Conservation (phyloP, 2,329 filamentous ascomycete genomes). For the Fusarium agapanthi region DNA sequence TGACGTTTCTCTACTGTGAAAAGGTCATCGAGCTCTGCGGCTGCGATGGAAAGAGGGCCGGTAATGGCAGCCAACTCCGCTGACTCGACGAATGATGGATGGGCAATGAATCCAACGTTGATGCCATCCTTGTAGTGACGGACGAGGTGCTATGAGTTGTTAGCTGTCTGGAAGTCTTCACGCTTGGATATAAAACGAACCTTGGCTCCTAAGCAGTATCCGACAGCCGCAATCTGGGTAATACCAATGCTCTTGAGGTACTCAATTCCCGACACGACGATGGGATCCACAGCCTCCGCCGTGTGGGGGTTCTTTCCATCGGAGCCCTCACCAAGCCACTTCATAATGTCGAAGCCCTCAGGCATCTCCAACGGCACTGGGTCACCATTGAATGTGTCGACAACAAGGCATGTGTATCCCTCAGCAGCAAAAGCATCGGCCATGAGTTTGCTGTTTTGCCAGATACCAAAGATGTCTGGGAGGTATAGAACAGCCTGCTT, state of each 20-base stretch:
- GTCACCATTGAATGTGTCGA: conserved; percentile 48
- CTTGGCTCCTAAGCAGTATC: conserved; percentile 82
- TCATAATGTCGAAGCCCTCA: conserved; percentile 40
- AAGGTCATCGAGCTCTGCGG: conserved; percentile 70
- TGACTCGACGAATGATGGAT: conserved; percentile 77
- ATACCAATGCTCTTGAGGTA: conserved; percentile 64
- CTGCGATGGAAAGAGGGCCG: conserved; percentile 75
- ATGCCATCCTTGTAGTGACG: conserved; percentile 71
- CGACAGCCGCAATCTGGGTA: conserved; percentile 70
- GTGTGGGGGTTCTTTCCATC: conserved; percentile 55
- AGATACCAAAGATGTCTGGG: conserved; percentile 62
- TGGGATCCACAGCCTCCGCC: conserved; percentile 41
- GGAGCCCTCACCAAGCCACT: conserved; percentile 50
- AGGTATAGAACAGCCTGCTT: conserved; percentile 53
- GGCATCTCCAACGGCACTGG: conserved; percentile 56
- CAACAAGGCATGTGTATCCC: conserved; percentile 47
- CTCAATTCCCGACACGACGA: conserved; percentile 52
- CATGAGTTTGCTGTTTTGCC: conserved; percentile 50
- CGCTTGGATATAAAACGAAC: conserved; percentile 42
- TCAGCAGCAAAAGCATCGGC: conserved; percentile 49
- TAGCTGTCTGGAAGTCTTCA: fast-evolving
- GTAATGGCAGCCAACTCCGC: conserved; percentile 72
- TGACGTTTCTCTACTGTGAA: conserved; percentile 72
- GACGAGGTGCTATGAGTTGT: conserved; percentile 63
- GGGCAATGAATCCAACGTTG: conserved; percentile 76